Conservation (phyloP, 352 stramenopile genomes). For the Phytopythium delawarense region DNA sequence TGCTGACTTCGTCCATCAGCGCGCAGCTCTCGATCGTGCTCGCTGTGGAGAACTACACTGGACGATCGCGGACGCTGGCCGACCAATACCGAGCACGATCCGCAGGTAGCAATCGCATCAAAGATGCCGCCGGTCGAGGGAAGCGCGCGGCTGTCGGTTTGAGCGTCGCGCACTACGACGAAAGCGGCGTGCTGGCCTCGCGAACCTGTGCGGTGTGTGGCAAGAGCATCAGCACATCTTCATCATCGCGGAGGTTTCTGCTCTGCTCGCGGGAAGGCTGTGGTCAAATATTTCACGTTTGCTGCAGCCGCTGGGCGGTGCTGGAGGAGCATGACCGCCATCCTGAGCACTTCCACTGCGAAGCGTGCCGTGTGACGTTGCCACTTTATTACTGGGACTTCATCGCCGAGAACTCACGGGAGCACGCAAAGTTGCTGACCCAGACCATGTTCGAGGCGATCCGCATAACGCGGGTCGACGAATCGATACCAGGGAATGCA, state of each 20-base stretch:
- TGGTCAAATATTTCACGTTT: slow-evolving; percentile 52
- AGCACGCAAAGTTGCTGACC: slow-evolving; percentile 35
- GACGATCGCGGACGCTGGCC: slow-evolving; percentile 23
- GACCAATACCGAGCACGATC: slow-evolving; percentile 37
- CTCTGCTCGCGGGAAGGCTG: slow-evolving; percentile 47
- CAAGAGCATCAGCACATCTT: slow-evolving; percentile 37
- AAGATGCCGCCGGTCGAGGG: background rate
- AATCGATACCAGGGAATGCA: background rate
- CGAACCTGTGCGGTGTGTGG: slow-evolving; percentile 47
- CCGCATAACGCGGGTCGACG: slow-evolving; percentile 10
- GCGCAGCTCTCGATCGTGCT: slow-evolving; percentile 44
- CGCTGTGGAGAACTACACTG: slow-evolving; percentile 56
- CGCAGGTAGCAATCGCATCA: slow-evolving; percentile 11
- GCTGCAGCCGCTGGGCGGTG: slow-evolving; percentile 59
- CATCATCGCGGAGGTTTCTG: slow-evolving; percentile 23
- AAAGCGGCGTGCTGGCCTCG: slow-evolving; percentile 41
- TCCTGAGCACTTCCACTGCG: slow-evolving; percentile 40
- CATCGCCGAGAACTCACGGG: slow-evolving; percentile 28
- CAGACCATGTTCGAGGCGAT: slow-evolving; percentile 47
- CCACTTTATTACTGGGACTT: slow-evolving; percentile 64
- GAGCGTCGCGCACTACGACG: slow-evolving; percentile 53
- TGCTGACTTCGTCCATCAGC: slow-evolving; percentile 47
- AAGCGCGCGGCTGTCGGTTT: slow-evolving; percentile 5
- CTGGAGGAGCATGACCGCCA: slow-evolving; percentile 27
- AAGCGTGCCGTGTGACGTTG: slow-evolving; percentile 25